Percentiles rank a stretch among this genome's conserved stretches.
phyloP scores from a whole-genome alignment of 495 filamentous ascomycete genomes.

The Thozetella sp. region DNA sequence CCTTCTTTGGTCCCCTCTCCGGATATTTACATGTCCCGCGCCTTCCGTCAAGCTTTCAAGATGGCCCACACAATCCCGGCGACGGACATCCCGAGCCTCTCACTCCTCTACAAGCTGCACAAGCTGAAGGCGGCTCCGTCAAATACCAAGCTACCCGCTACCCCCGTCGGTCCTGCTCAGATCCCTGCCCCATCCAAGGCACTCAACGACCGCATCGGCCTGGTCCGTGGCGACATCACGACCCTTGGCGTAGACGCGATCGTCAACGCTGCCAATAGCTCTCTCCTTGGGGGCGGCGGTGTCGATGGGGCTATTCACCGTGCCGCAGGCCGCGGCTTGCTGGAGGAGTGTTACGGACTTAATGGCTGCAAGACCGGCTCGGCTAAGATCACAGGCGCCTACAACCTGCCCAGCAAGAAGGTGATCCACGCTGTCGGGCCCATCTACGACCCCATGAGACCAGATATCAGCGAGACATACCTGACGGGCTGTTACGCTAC shows the following conservation, averaged over 20 bases:
- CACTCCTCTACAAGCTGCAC: conserved; percentile 58
- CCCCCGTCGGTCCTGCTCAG: conserved; percentile 17
- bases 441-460: conserved; percentile 56
- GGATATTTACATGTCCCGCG: conserved; percentile 1
- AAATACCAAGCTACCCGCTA: conserved; percentile 7
- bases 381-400: conserved; percentile 83
- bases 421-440: conserved; percentile 94
- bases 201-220: conserved; percentile 72
- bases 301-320: conserved; percentile 88
- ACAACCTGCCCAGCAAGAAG: conserved; percentile 71
- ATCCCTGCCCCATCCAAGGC: conserved; percentile 39
- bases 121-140: conserved; percentile 31
- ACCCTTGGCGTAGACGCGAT: conserved; percentile 78
- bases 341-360: conserved; percentile 69
- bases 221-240: conserved; percentile 83
- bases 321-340: conserved; percentile 70
- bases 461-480: conserved; percentile 43
- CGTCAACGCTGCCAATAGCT: conserved; percentile 89
- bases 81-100: conserved; percentile 66
- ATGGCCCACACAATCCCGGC: conserved; percentile 22
- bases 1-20: too few relatives aligned
- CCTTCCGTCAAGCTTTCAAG: conserved; percentile 10
- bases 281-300: conserved; percentile 81
- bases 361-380: conserved; percentile 75
- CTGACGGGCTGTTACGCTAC: conserved; percentile 73